Base-by-base conservation (phyloP, 148 eudicot species). In the Dianthus caryophyllus region DNA sequence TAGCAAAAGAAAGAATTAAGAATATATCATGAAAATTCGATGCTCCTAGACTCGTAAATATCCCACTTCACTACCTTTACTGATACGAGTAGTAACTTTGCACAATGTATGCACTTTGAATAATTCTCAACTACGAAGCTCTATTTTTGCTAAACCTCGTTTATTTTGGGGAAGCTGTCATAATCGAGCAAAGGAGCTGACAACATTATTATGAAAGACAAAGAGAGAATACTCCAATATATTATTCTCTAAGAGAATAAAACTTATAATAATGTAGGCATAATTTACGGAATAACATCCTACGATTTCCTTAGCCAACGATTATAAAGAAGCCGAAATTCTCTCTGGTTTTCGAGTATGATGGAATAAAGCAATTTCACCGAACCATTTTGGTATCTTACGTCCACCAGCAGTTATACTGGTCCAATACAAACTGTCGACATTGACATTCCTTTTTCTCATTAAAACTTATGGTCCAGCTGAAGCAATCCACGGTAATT, bases 1-100 rank as follows among this genome's bases (percentile, higher is more conserved):
- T n/a, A n/a, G n/a, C n/a, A 26, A 18, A 11, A 21, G 6, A 36
- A 13, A 27, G 29, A 24, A 31, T 38, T 41, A 24, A 44, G 54
- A 49, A 31, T 60, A 61, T 27, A 61, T 22, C n/a, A 25, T 48
- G 25, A 62, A 29, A 71, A 25, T 41, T 62, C 53, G 55, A 53
- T 63, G 74, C 62, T 71, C 62, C 27, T n/a, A 29, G 39, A 15
- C 18, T 56, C 20, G 33, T 26, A 47, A 29, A n/a, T 5, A 38
- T 8, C 50, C 52, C 58, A 62, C 31, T 25, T n/a, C 47, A 50
- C 31, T 22, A 62, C 67, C 41, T 64, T 61, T 52, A n/a, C n/a
- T n/a, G n/a, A n/a, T n/a, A n/a, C n/a, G n/a, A n/a, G n/a, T n/a
- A n/a, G n/a, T n/a, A n/a, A n/a, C n/a, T 61, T 18, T 15, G 3